Percentiles rank a stretch among this genome's conserved stretches.
These are phyloP conservation scores for Geosmithia morbida DNA, from an alignment of 2,329 filamentous ascomycete species.

Conservation along the genomic window DNA sequence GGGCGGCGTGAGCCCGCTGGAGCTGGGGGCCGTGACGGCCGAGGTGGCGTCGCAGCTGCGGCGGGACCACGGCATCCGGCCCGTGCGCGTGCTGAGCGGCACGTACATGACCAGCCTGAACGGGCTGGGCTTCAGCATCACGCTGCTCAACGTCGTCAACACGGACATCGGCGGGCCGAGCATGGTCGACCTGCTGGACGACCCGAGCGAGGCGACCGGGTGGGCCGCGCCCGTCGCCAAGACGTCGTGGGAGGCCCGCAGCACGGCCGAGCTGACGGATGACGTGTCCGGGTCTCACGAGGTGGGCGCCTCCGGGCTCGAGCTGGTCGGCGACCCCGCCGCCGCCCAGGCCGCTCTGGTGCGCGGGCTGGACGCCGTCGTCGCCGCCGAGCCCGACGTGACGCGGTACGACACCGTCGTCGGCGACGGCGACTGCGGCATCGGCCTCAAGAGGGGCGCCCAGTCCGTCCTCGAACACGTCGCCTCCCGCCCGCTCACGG, in stretches of 20 bases:
- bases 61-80: conserved; percentile 40
- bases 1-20: conserved; percentile 57
- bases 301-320: conserved; percentile 31
- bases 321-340: conserved; percentile 28
- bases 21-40: conserved; percentile 56
- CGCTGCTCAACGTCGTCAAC: conserved; percentile 48
- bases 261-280: conserved; percentile 29
- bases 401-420: conserved; percentile 69
- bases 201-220: conserved; percentile 52
- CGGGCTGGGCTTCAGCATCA: conserved; percentile 61
- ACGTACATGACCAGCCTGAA: conserved; percentile 72
- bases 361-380: conserved; percentile 43
- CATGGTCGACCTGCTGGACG: conserved; percentile 57
- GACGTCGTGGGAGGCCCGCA: conserved; percentile 47
- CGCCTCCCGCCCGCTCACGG: conserved; percentile 24
- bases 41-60: conserved; percentile 53
- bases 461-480: conserved; percentile 47
- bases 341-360: conserved; percentile 36
- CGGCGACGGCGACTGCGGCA: conserved; percentile 82
- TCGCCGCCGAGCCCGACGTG: conserved; percentile 55
- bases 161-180: conserved; percentile 43
- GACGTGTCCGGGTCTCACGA: conserved; percentile 14
- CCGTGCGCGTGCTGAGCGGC: conserved; percentile 50
- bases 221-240: conserved; percentile 52
- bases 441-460: conserved; percentile 75